phyloP scores from a whole-genome alignment of 306 rosid species.

The Vachellia pachyceras region DNA sequence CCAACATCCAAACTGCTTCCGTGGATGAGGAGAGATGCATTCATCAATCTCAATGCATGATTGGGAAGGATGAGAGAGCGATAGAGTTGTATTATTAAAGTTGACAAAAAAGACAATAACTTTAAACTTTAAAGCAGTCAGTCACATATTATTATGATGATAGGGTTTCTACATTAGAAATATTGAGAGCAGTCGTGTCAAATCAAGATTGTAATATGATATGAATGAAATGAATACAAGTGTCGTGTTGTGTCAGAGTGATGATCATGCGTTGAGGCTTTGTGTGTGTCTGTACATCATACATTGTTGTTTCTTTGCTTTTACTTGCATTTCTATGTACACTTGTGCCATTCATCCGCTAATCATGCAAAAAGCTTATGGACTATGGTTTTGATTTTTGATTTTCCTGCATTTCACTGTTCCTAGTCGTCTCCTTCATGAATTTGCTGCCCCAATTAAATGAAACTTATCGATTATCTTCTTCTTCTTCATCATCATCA shows the following conservation, averaged over 20 bases:
- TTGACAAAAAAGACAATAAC: background rate
- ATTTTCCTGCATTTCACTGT: background rate
- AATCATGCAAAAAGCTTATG: background rate
- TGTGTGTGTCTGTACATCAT: background rate
- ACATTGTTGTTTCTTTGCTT: background rate
- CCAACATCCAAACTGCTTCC: no score
- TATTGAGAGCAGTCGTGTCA: background rate
- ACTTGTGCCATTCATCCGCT: background rate
- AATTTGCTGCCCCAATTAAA: background rate
- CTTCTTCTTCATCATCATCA: no score
- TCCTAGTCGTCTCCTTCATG: background rate
- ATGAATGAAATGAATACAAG: background rate
- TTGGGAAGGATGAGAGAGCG: background rate
- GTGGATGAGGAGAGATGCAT: no score
- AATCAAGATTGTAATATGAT: background rate
- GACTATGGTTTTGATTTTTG: background rate
- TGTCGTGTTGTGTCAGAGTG: background rate
- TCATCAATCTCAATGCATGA: background rate
- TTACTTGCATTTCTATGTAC: background rate
- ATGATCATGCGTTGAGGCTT: background rate
- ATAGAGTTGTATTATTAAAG: background rate
- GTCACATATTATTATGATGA: background rate
- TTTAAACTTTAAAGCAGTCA: background rate
- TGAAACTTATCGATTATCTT: background rate
- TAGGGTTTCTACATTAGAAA: background rate